Percentiles rank a stretch among this genome's conserved stretches.
Evolutionary conservation across 2,329 filamentous ascomycete species (phyloP).

Genomic region (Trichothecium roseum): DNA sequence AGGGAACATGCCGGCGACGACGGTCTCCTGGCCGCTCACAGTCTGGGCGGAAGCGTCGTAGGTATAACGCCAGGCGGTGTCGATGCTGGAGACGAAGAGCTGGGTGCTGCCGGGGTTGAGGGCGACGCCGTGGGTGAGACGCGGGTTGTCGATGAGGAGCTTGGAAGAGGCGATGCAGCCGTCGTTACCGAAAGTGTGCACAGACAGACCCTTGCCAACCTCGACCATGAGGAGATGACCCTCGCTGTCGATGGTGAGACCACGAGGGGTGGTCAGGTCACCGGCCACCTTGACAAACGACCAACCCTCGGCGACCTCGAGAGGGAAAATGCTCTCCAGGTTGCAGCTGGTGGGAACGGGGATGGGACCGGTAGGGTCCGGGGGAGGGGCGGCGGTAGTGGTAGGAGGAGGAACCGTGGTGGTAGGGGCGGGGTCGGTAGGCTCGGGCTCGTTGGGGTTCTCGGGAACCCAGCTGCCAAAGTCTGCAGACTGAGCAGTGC

Average conservation of each 20-base stretch:
- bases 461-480: constrained; percentile 13
- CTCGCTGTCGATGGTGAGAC: constrained; percentile 21
- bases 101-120: constrained; percentile 27
- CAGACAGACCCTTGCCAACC: constrained; percentile 23
- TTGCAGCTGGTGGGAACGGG: constrained; percentile 2
- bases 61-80: constrained; percentile 40
- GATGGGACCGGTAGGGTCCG: constrained; percentile 1
- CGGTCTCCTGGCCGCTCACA: constrained; percentile 29
- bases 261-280: constrained; percentile 22
- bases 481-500: constrained; percentile 18
- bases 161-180: constrained; percentile 27
- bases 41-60: constrained; percentile 41
- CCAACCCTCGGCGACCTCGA: constrained; percentile 24
- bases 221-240: constrained; percentile 28
- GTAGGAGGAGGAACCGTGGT: background rate
- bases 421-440: constrained; percentile 1
- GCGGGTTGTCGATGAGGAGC: constrained; percentile 21
- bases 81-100: constrained; percentile 27
- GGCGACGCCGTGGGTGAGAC: constrained; percentile 28
- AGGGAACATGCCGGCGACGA: constrained; percentile 26
- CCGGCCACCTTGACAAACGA: constrained; percentile 27
- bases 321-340: constrained; percentile 12
- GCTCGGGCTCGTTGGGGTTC: background rate
- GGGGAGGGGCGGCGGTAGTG: background rate
- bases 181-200: constrained; percentile 27